Conservation (phyloP, 2,329 filamentous ascomycete species). For the Stagonosporopsis vannaccii region DNA sequence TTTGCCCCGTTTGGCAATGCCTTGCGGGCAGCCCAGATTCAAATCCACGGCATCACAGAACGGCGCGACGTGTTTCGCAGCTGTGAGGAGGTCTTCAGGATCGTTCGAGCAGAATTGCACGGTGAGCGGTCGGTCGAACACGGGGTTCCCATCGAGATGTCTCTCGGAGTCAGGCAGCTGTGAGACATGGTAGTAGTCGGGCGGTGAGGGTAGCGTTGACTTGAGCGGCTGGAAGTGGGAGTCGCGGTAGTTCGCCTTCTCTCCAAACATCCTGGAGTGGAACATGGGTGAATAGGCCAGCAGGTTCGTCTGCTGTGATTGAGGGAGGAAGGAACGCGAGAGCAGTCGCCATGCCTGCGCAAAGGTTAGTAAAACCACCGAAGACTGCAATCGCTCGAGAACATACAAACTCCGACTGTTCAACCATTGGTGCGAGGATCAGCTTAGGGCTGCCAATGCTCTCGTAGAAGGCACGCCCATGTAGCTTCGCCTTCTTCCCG, state of each 20-base stretch:
- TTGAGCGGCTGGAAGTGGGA: conserved; percentile 78
- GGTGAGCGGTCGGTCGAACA: conserved; percentile 85
- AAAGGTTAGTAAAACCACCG: conserved; percentile 14
- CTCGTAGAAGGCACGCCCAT: conserved; percentile 91
- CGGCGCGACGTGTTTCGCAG: conserved; percentile 79
- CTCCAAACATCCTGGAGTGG: conserved; percentile 86
- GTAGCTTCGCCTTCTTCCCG: conserved; percentile 63
- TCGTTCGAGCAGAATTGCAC: conserved; percentile 97
- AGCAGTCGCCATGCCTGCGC: conserved; percentile 92
- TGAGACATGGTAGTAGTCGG: conserved; percentile 45
- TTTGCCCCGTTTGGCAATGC: conserved; percentile 87
- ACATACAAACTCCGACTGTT: conserved; percentile 94
- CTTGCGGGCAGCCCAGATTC: conserved; percentile 95
- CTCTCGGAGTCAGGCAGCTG: conserved; percentile 37
- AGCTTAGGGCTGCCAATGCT: conserved; percentile 91
- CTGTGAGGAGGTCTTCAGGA: conserved; percentile 77
- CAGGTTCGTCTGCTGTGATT: conserved; percentile 63
- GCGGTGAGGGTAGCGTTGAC: conserved; percentile 43
- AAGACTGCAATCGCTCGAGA: conserved; percentile 26
- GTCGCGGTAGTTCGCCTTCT: conserved; percentile 77
- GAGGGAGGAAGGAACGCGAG: conserved; percentile 86
- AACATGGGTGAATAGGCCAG: conserved; percentile 96
- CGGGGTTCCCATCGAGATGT: conserved; percentile 82
- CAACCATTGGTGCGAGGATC: conserved; percentile 95
- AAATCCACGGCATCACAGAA: conserved; percentile 96